Evolutionary conservation across 805 yeast species (phyloP).

Genomic region (Ogataea trehaloabstinens): DNA sequence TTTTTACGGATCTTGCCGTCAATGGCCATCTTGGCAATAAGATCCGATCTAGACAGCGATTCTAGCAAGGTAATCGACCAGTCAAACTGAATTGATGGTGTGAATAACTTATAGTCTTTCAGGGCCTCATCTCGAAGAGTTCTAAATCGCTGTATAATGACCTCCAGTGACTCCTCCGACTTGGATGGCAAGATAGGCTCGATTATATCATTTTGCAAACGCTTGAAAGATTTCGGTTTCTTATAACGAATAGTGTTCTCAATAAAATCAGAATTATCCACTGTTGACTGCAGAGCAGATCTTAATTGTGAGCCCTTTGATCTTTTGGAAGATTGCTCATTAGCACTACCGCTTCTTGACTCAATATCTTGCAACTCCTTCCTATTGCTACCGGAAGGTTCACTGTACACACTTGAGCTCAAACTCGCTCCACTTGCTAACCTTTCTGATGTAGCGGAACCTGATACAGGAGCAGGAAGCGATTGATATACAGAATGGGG

Average conservation of each 20-base stretch:
- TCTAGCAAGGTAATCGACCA: conserved; percentile 62
- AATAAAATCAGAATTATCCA: conserved; percentile 4
- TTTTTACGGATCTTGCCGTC: conserved; percentile 44
- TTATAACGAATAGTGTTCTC: conserved; percentile 6
- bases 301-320: background rate
- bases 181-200: conserved; percentile 31
- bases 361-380: background rate
- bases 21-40: conserved; percentile 43
- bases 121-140: conserved; percentile 32
- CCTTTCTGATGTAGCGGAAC: conserved; percentile 4
- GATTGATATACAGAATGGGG: background rate
- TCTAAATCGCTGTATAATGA: conserved; percentile 27
- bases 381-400: background rate
- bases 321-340: background rate
- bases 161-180: conserved; percentile 27
- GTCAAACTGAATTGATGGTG: conserved; percentile 54
- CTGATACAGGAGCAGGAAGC: background rate
- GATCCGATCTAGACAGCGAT: conserved; percentile 40
- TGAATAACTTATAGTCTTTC: conserved; percentile 36
- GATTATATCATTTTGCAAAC: conserved; percentile 24
- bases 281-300: background rate
- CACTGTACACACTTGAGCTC: conserved; percentile 19
- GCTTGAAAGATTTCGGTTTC: conserved; percentile 18
- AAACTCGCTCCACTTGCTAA: conserved; percentile 13
- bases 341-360: background rate